phyloP scores from a whole-genome alignment of 192 early-diverging fungal species.

The Spizellomyces punctatus region DNA sequence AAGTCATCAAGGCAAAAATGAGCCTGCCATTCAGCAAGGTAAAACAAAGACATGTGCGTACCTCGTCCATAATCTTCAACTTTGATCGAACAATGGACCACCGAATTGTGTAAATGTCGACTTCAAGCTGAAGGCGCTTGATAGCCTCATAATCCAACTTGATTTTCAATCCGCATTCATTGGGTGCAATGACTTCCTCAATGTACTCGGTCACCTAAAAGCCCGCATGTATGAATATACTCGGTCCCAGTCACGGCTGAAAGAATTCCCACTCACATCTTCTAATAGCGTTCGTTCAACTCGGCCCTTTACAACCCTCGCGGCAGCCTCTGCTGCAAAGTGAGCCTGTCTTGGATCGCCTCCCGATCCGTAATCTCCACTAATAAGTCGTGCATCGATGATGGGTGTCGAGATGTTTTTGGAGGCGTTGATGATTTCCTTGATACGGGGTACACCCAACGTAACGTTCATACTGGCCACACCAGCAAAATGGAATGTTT shows the following conservation, averaged over 20 bases:
- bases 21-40: too few relatives aligned
- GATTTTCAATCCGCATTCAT: constrained; percentile 77
- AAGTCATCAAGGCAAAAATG: neutral
- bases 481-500: constrained; percentile 99
- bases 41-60: constrained; percentile 18
- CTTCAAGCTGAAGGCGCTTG: constrained; percentile 84
- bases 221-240: constrained; percentile 19
- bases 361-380: constrained; percentile 22
- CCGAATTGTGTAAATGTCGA: constrained; percentile 74
- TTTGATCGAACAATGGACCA: constrained; percentile 79
- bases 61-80: constrained; percentile 79
- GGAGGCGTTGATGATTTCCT: constrained; percentile 99
- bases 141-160: constrained; percentile 86
- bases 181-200: constrained; percentile 80
- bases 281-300: constrained; percentile 89
- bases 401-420: constrained; percentile 95
- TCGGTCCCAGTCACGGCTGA: neutral
- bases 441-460: constrained; percentile 98
- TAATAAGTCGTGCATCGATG: constrained; percentile 76
- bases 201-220: constrained; percentile 81
- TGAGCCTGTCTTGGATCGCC: constrained; percentile 18
- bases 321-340: constrained; percentile 63
- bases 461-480: constrained; percentile 99
- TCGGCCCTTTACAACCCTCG: constrained; percentile 95
- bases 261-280: constrained; percentile 50